Conservation (phyloP, 345 rosid genomes). For the Bretschneidera sinensis region DNA sequence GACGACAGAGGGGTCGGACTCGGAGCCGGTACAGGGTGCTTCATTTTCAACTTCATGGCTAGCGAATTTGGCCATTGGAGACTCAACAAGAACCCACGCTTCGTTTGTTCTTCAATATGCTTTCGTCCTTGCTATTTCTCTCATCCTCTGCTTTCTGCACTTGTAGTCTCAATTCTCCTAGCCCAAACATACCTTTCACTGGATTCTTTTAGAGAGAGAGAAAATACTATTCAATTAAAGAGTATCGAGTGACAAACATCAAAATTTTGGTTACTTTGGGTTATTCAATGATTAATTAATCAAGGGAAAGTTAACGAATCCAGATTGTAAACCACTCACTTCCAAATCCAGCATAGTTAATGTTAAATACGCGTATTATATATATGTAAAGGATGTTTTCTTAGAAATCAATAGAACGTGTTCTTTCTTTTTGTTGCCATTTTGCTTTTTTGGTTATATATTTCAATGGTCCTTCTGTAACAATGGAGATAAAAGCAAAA, state of each 20-base stretch:
- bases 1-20: neutral
- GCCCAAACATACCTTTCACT: neutral
- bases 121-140: conserved; percentile 16
- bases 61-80: conserved; percentile 48
- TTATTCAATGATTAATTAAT: too few species aligned
- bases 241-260: too few species aligned
- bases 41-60: conserved; percentile 41
- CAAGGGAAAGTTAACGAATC: conserved; percentile 1
- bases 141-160: conserved; percentile 11
- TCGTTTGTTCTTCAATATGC: conserved; percentile 10
- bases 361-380: conserved; percentile 10
- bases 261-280: neutral
- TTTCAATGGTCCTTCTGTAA: conserved; percentile 4
- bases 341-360: conserved; percentile 20
- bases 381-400: conserved; percentile 1
- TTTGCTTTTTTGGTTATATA: neutral
- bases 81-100: conserved; percentile 23
- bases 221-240: too few species aligned
- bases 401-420: conserved; percentile 13
- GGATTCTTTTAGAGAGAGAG: neutral
- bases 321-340: conserved; percentile 18
- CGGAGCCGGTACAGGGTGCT: conserved; percentile 21
- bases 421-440: neutral
- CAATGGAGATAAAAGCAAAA: too few species aligned
- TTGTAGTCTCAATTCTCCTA: conserved; percentile 18